phyloP scores from a whole-genome alignment of 345 rosid genomes.

The Rhodomyrtus tomentosa region DNA sequence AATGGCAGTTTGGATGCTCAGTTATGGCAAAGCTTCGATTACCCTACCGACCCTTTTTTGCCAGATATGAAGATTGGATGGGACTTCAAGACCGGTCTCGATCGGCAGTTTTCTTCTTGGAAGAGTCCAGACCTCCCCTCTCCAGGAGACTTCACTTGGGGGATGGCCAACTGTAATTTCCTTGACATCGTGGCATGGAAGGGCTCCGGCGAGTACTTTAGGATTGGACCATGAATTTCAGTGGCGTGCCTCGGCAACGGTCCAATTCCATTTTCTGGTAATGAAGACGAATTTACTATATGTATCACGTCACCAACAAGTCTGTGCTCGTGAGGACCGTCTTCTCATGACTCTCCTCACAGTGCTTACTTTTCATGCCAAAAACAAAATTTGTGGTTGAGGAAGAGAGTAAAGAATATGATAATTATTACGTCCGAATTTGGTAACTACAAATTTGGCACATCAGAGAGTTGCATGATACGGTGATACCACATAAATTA shows the following conservation, averaged over 20 bases:
- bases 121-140: constrained; percentile 21
- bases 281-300: constrained; percentile 6
- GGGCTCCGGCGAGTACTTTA: not conserved
- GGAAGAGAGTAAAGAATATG: not conserved
- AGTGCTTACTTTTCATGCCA: not conserved
- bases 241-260: constrained; percentile 9
- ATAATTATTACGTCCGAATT: not conserved
- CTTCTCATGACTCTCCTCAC: not conserved
- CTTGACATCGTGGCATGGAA: constrained; percentile 5
- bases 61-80: constrained; percentile 41
- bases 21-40: constrained; percentile 38
- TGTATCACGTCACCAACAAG: not conserved
- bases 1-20: not conserved
- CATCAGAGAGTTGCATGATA: not conserved
- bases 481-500: not conserved
- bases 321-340: not conserved
- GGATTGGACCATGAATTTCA: constrained; percentile 22
- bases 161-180: constrained; percentile 9
- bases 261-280: constrained; percentile 5
- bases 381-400: not conserved
- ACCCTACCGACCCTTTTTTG: constrained; percentile 28
- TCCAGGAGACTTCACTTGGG: constrained; percentile 11
- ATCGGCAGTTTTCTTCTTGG: constrained; percentile 20
- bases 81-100: not conserved
- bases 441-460: not conserved